Percentiles rank a stretch among this genome's conserved stretches.
phyloP scores from a whole-genome alignment of 495 filamentous ascomycete species.

The Oidiodendron maius region DNA sequence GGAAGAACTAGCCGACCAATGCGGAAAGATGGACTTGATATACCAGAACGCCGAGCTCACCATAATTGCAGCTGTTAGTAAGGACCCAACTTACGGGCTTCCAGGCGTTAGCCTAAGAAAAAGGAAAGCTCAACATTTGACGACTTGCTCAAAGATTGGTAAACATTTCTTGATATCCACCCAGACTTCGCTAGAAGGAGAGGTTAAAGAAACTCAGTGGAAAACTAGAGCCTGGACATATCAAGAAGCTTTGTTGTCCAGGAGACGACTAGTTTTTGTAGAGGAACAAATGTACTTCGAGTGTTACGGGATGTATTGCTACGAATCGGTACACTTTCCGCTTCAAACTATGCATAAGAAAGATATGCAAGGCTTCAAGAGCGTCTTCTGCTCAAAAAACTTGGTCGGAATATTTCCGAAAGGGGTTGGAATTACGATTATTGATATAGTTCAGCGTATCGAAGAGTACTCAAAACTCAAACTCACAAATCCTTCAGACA shows the following conservation, averaged over 20 bases:
- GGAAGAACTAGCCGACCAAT: slow-evolving; percentile 16
- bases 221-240: slow-evolving; percentile 34
- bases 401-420: slow-evolving; percentile 1
- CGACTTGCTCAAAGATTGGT: slow-evolving; percentile 8
- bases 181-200: slow-evolving; percentile 2
- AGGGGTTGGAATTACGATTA: background rate
- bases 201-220: slow-evolving; percentile 24
- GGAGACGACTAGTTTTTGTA: slow-evolving; percentile 28
- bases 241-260: slow-evolving; percentile 32
- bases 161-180: slow-evolving; percentile 11
- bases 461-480: slow-evolving; percentile 8
- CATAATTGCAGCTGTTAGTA: slow-evolving; percentile 27
- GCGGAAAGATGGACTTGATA: slow-evolving; percentile 25
- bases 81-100: slow-evolving; percentile 22
- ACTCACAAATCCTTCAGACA: slow-evolving; percentile 1
- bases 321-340: slow-evolving; percentile 11
- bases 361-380: slow-evolving; percentile 6
- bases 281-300: slow-evolving; percentile 32
- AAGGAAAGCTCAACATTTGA: slow-evolving; percentile 1
- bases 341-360: background rate
- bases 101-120: slow-evolving; percentile 21
- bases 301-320: slow-evolving; percentile 24
- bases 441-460: slow-evolving; percentile 6
- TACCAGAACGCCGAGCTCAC: slow-evolving; percentile 23
- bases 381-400: background rate